Percentiles rank a stretch among this genome's conserved stretches.
Conservation (phyloP, 371 early-diverging fungal species). For the Umbelopsis sp. region DNA sequence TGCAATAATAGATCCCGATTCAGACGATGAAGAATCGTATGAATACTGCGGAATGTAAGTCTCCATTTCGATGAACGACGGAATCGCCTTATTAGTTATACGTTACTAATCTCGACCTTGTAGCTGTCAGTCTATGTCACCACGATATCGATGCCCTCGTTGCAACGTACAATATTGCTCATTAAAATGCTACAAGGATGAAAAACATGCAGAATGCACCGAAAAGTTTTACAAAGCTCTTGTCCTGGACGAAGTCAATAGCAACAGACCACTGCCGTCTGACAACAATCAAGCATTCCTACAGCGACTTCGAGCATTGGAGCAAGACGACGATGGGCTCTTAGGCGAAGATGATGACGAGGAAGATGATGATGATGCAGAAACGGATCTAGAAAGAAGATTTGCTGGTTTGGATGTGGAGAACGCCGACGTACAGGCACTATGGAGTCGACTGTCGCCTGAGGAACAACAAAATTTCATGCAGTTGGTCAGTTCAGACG, state of each 20-base stretch:
- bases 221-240: constrained; percentile 70
- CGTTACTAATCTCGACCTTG: background rate
- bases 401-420: constrained; percentile 58
- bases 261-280: background rate
- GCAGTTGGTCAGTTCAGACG: constrained; percentile 23
- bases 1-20: background rate
- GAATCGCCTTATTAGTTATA: background rate
- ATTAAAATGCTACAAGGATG: constrained; percentile 65
- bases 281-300: constrained; percentile 33
- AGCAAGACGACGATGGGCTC: constrained; percentile 41
- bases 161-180: constrained; percentile 75
- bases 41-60: constrained; percentile 8
- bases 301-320: constrained; percentile 56
- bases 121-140: constrained; percentile 59
- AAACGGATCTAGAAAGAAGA: constrained; percentile 49
- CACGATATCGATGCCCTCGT: constrained; percentile 71
- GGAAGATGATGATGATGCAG: constrained; percentile 39
- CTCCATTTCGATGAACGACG: background rate
- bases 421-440: constrained; percentile 47
- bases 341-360: constrained; percentile 29
- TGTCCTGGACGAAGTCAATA: constrained; percentile 60
- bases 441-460: constrained; percentile 58
- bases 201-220: constrained; percentile 58
- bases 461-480: constrained; percentile 61
- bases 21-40: background rate